Percentiles rank a stretch among this genome's conserved stretches.
phyloP scores from a whole-genome alignment of 169 alveolate genomes.

The Prorocentrum cordatum region DNA sequence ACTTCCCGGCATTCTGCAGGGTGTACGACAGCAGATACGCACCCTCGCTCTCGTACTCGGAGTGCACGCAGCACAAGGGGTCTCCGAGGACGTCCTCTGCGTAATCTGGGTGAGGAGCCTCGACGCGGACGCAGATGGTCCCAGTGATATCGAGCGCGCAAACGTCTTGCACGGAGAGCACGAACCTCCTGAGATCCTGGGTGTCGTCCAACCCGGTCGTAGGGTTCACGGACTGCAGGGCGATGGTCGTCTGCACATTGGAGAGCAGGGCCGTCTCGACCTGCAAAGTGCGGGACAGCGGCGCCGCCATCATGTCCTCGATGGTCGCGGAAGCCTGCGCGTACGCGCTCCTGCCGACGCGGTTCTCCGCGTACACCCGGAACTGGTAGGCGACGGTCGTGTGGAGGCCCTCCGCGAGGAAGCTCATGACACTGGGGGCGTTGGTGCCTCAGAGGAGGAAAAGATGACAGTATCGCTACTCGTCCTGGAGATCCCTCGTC shows the following conservation, averaged over 20 bases:
- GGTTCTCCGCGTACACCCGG: constrained; percentile 50
- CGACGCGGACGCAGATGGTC: constrained; percentile 42
- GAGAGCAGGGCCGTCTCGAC: too few relatives aligned
- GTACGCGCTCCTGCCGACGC: not conserved
- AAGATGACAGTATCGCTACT: too few relatives aligned
- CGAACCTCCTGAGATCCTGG: not conserved
- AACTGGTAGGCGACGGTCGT: not conserved
- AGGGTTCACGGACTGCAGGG: constrained; percentile 22
- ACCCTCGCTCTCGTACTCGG: not conserved
- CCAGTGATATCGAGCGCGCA: constrained; percentile 53
- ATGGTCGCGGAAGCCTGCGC: not conserved
- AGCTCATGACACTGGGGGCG: constrained; percentile 1
- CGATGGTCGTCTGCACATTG: too few relatives aligned
- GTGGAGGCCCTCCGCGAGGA: constrained; percentile 24
- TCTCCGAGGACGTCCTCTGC: constrained; percentile 29
- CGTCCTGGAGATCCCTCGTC: too few relatives aligned
- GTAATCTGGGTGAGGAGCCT: constrained; percentile 21
- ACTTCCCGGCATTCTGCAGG: not conserved
- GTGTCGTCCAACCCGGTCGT: constrained; percentile 15
- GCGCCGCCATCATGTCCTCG: not conserved
- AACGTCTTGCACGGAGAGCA: constrained; percentile 27
- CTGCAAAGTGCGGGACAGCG: not conserved
- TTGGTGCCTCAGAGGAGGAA: constrained; percentile 25
- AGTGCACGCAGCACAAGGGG: constrained; percentile 34
- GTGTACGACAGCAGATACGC: not conserved